Percentiles rank a stretch among this genome's conserved stretches.
phyloP scores from a whole-genome alignment of 306 rosid species.

The Gynostemma pentaphyllum region DNA sequence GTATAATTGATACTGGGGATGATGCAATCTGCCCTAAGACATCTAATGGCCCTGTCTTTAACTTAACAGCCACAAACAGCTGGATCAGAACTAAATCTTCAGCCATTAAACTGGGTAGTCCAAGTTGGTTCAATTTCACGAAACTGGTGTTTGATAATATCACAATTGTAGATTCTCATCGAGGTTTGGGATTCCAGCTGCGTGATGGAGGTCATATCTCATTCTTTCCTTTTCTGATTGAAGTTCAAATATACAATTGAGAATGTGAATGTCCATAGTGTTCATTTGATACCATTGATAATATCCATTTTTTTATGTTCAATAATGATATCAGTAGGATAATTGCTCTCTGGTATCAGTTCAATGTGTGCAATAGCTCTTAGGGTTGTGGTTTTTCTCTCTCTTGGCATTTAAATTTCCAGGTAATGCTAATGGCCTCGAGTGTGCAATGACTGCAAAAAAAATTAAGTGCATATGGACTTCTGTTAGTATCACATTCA shows the following conservation, averaged over 20 bases:
- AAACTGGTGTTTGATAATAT: conserved; percentile 65
- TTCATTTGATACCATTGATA: neutral
- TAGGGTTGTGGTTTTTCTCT: neutral
- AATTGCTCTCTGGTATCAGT: too few relatives aligned
- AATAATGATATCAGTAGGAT: neutral
- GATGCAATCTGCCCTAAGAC: conserved; percentile 94
- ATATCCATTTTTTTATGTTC: neutral
- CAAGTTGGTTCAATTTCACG: conserved; percentile 66
- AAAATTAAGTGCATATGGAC: neutral
- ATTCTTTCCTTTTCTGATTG: neutral
- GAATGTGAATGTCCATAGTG: too few relatives aligned
- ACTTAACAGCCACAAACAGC: conserved; percentile 52
- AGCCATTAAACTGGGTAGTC: conserved; percentile 87
- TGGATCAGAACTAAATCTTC: conserved; percentile 89
- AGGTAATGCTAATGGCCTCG: neutral
- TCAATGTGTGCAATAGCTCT: conserved; percentile 3
- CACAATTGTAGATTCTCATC: conserved; percentile 76
- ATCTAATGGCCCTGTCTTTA: conserved; percentile 50
- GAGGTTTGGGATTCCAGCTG: conserved; percentile 82
- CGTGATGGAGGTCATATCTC: conserved; percentile 76
- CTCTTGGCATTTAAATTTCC: neutral
- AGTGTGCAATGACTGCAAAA: neutral
- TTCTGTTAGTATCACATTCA: neutral
- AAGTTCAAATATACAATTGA: neutral
- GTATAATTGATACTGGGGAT: conserved; percentile 84